These are phyloP conservation scores for Cardamine occulta DNA, from an alignment of 345 rosid species.

Conservation along the genomic window DNA sequence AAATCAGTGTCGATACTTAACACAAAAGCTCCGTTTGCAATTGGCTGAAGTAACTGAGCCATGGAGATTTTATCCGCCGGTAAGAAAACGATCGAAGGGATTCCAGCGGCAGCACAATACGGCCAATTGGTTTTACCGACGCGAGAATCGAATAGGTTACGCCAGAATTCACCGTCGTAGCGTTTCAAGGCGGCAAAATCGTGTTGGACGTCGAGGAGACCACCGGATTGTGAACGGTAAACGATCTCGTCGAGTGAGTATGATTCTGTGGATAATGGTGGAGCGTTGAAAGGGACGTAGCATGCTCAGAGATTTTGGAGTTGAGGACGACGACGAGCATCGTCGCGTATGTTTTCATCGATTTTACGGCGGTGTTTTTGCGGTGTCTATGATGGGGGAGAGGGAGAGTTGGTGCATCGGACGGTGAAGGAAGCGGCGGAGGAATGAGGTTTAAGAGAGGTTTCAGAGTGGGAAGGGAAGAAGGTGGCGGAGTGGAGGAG, in stretches of 20 bases:
- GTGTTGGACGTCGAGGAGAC: slow-evolving; percentile 77
- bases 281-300: slow-evolving; percentile 73
- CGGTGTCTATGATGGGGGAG: slow-evolving; percentile 27
- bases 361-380: slow-evolving; percentile 34
- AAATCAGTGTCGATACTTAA: slow-evolving; percentile 81
- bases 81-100: slow-evolving; percentile 80
- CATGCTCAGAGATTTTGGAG: slow-evolving; percentile 57
- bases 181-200: slow-evolving; percentile 63
- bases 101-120: slow-evolving; percentile 86
- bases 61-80: slow-evolving; percentile 82
- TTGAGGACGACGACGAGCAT: slow-evolving; percentile 62
- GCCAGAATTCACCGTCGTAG: slow-evolving; percentile 74
- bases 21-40: slow-evolving; percentile 87
- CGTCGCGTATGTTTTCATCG: slow-evolving; percentile 62
- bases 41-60: slow-evolving; percentile 87
- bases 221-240: slow-evolving; percentile 78
- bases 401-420: slow-evolving; percentile 27
- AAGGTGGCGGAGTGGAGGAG: slow-evolving; percentile 38
- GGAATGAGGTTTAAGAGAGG: slow-evolving; percentile 33
- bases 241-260: slow-evolving; percentile 90
- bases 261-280: slow-evolving; percentile 52
- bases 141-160: slow-evolving; percentile 76
- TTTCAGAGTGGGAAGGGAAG: slow-evolving; percentile 39
- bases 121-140: slow-evolving; percentile 85
- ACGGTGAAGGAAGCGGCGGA: slow-evolving; percentile 31